phyloP scores from a whole-genome alignment of 768 basidiomycete species.

The Baorangia bicolor region DNA sequence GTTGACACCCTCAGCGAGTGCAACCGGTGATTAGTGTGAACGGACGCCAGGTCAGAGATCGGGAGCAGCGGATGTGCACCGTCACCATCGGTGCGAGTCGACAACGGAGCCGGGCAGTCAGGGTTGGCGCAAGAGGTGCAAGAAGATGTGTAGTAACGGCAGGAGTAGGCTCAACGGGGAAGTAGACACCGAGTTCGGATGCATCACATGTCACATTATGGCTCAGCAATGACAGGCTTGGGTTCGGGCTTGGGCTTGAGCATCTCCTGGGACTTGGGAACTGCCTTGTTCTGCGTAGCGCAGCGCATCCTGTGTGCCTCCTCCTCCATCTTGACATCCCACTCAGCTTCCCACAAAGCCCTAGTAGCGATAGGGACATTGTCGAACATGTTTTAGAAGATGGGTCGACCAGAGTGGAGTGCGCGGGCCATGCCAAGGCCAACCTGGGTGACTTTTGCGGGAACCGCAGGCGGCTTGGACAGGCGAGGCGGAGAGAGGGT shows the following conservation, averaged over 20 bases:
- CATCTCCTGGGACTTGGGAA: slow-evolving; percentile 28
- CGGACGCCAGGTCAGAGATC: slow-evolving; percentile 45
- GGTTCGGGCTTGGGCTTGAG: slow-evolving; percentile 28
- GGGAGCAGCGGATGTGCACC: slow-evolving; percentile 46
- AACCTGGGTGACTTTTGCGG: slow-evolving; percentile 57
- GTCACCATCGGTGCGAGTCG: slow-evolving; percentile 19
- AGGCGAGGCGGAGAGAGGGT: slow-evolving; percentile 49
- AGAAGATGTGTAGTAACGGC: slow-evolving; percentile 64
- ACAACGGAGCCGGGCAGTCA: slow-evolving; percentile 60
- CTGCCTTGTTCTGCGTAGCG: slow-evolving; percentile 16
- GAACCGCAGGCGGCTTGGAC: slow-evolving; percentile 53
- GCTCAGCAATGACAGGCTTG: not conserved
- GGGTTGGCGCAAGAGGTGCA: slow-evolving; percentile 76
- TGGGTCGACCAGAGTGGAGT: slow-evolving; percentile 69
- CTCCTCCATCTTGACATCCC: slow-evolving; percentile 56
- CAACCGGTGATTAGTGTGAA: slow-evolving; percentile 51
- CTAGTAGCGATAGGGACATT: slow-evolving; percentile 78
- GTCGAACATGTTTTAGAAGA: slow-evolving; percentile 78
- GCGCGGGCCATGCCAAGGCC: slow-evolving; percentile 76
- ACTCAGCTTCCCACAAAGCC: slow-evolving; percentile 72
- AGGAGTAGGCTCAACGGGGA: slow-evolving; percentile 38
- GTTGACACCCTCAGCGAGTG: slow-evolving; percentile 67
- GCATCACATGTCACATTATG: slow-evolving; percentile 23
- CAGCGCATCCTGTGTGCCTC: slow-evolving; percentile 25
- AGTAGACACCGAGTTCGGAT: slow-evolving; percentile 61